These are phyloP conservation scores for Starmera pachycereana DNA, from an alignment of 805 yeast genomes.

Conservation along the genomic window DNA sequence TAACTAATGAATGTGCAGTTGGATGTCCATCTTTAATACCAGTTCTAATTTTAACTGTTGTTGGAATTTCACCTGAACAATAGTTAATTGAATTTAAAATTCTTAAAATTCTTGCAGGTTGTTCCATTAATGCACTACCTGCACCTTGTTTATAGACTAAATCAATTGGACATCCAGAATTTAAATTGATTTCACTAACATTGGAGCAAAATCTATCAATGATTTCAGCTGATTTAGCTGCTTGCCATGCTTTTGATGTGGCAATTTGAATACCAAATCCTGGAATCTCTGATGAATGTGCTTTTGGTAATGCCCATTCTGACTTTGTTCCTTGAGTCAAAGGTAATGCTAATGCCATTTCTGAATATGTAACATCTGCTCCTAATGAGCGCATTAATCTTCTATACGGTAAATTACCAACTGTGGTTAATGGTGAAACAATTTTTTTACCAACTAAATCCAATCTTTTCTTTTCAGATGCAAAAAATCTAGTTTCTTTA, in stretches of 20 bases:
- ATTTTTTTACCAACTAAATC: conserved; percentile 68
- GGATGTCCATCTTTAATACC: conserved; percentile 82
- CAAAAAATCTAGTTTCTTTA: conserved; percentile 65
- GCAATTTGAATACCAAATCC: conserved; percentile 95
- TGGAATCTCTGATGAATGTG: conserved; percentile 71
- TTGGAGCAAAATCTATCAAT: conserved; percentile 44
- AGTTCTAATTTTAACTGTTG: conserved; percentile 85
- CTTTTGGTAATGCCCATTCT: conserved; percentile 96
- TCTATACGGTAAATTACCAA: conserved; percentile 93
- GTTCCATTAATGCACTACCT: conserved; percentile 88
- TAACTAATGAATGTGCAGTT: conserved; percentile 72
- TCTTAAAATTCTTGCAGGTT: conserved; percentile 70
- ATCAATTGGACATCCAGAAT: conserved; percentile 98
- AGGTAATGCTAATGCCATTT: conserved; percentile 88
- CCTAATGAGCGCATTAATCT: conserved; percentile 85
- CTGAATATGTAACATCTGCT: conserved; percentile 88
- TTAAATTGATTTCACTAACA: conserved; percentile 79
- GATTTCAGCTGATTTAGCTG: conserved; percentile 84
- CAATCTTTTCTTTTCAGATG: conserved; percentile 73
- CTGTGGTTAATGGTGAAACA: conserved; percentile 93
- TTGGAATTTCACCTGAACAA: conserved; percentile 82
- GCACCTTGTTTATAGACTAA: conserved; percentile 89
- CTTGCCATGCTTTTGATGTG: conserved; percentile 86
- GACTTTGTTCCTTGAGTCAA: conserved; percentile 82
- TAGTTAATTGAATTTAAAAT: conserved; percentile 84